A percentile compares a stretch with the other conserved stretches of the same genome.
Conservation (phyloP, 169 alveolate genomes). For the Hammondia hammondi region DNA sequence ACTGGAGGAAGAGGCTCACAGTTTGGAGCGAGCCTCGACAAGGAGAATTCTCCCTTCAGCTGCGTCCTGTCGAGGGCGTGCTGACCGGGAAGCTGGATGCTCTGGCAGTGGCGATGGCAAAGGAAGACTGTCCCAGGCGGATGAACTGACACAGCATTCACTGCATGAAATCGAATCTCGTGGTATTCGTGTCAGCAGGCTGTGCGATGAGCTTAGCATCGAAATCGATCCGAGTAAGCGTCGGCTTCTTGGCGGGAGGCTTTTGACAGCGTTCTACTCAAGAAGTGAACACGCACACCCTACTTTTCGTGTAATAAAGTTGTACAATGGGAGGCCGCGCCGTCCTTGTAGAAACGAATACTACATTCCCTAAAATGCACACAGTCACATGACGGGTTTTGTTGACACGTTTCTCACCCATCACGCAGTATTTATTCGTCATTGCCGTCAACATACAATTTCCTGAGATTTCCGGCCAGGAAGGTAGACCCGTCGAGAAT, state of each 20-base stretch:
- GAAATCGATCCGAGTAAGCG: not conserved
- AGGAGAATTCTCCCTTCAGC: not conserved
- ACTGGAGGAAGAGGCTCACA: not conserved
- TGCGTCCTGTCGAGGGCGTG: not conserved
- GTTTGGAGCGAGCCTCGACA: too few relatives aligned
- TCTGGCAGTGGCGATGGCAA: not conserved
- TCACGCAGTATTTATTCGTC: too few relatives aligned
- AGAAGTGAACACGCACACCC: too few relatives aligned
- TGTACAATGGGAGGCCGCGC: too few relatives aligned
- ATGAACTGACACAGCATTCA: not conserved
- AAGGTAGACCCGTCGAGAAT: too few relatives aligned
- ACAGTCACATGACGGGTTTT: too few relatives aligned
- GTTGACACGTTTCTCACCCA: too few relatives aligned
- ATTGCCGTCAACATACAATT: too few relatives aligned
- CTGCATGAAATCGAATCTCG: not conserved
- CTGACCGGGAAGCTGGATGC: not conserved
- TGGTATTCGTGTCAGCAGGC: not conserved
- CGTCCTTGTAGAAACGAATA: too few relatives aligned
- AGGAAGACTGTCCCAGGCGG: not conserved
- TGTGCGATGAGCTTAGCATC: not conserved
- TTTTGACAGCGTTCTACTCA: not conserved
- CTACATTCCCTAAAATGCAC: too few relatives aligned
- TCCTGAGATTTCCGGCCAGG: too few relatives aligned
- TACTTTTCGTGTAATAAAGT: too few relatives aligned
- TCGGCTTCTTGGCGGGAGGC: not conserved